Evolutionary conservation across 176 grass and related monocot genomes (phyloP).

Genomic region (Hsuehochloa calcarea): DNA sequence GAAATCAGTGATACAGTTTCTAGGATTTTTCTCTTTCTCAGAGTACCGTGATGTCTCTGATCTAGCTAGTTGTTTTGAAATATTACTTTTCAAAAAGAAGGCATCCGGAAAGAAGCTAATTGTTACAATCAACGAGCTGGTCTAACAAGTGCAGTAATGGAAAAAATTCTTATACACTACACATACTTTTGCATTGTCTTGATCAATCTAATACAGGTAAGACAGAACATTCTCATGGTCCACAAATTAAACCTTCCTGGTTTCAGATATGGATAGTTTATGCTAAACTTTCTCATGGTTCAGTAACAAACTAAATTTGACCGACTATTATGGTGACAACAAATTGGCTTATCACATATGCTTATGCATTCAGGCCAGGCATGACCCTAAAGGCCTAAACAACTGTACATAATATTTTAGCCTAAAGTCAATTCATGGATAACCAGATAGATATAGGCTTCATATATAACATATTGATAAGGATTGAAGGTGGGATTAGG

Average conservation of each 20-base stretch:
- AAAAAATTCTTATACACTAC: not conserved
- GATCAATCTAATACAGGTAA: not conserved
- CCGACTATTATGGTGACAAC: not conserved
- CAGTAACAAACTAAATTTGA: constrained; percentile 5
- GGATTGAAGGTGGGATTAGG: not conserved
- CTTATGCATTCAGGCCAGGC: not conserved
- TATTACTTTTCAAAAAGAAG: not conserved
- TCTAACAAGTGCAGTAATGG: not conserved
- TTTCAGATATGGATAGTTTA: not conserved
- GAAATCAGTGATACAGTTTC: not conserved
- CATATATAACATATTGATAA: not conserved
- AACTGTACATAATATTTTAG: not conserved
- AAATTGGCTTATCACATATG: not conserved
- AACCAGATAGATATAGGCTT: not conserved
- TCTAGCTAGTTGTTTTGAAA: not conserved
- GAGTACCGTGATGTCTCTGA: not conserved
- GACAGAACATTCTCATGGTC: not conserved
- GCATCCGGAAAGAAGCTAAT: not conserved
- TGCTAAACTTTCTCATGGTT: constrained; percentile 4
- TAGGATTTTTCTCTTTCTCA: not conserved
- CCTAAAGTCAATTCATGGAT: constrained; percentile 3
- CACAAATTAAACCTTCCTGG: not conserved
- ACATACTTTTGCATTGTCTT: not conserved
- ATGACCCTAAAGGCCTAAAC: not conserved
- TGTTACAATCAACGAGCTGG: not conserved